Percentiles rank a stretch among this genome's conserved stretches.
Evolutionary conservation across 225 moss, liverwort and hornwort genomes (phyloP).

Genomic region (Thuidium tamariscinum): DNA sequence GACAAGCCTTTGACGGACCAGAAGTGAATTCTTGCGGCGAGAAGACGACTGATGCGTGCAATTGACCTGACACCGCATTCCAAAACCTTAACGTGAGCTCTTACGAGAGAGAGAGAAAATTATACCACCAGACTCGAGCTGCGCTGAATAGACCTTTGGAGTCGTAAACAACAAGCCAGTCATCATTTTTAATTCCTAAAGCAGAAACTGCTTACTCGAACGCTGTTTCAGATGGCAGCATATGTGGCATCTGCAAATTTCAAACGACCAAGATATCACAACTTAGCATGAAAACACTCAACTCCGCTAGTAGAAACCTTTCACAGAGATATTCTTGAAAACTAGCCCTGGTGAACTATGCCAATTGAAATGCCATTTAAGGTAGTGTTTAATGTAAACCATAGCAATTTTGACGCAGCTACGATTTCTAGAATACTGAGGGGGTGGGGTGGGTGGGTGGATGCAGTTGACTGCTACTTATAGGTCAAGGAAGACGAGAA

Average conservation of each 20-base stretch:
- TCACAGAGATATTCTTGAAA: neutral
- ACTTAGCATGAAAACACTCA: neutral
- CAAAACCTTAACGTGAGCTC: no score
- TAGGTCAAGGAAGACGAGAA: neutral
- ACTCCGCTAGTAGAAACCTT: neutral
- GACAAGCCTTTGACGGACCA: neutral
- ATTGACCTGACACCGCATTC: no score
- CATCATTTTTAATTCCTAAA: conserved; percentile 68
- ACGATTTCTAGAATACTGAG: neutral
- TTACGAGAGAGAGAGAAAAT: neutral
- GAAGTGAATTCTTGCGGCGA: no score
- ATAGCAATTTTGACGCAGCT: neutral
- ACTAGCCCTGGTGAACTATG: neutral
- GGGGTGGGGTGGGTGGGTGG: no score
- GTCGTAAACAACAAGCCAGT: conserved; percentile 72
- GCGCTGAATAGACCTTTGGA: conserved; percentile 93
- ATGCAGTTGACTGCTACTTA: neutral
- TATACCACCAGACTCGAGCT: conserved; percentile 94
- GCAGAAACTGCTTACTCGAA: conserved; percentile 83
- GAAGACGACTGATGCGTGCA: no score
- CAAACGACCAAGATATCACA: neutral
- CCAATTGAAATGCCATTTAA: neutral
- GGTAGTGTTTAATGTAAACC: neutral
- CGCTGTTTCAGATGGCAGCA: conserved; percentile 82
- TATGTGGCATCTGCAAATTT: conserved; percentile 77